These are phyloP conservation scores for Gorgonomyces haynaldii DNA, from an alignment of 192 early-diverging fungal species.

Conservation along the genomic window DNA sequence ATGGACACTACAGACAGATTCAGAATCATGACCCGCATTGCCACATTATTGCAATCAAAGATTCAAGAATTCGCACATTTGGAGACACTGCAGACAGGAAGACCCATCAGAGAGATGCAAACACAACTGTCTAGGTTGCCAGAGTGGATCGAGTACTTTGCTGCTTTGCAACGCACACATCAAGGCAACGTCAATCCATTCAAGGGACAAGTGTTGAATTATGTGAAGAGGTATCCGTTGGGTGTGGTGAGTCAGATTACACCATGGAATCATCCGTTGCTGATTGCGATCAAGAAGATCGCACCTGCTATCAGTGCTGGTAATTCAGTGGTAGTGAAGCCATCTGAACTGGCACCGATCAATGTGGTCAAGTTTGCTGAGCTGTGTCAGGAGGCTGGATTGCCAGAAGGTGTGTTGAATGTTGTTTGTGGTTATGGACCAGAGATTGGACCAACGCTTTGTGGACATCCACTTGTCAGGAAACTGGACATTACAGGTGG, in stretches of 20 bases:
- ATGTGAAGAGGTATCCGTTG: constrained; percentile 4
- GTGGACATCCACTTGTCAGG: constrained; percentile 41
- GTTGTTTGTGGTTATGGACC: constrained; percentile 39
- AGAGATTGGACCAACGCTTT: constrained; percentile 51
- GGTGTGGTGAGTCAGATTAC: constrained; percentile 21
- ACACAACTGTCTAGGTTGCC: constrained; percentile 7
- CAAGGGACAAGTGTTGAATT: constrained; percentile 9
- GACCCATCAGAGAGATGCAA: constrained; percentile 9
- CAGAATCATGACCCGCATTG: background rate
- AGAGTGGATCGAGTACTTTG: constrained; percentile 13
- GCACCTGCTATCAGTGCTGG: constrained; percentile 68
- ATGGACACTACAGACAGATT: background rate
- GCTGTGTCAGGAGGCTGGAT: constrained; percentile 22
- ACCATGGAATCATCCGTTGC: constrained; percentile 66
- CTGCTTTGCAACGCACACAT: constrained; percentile 3
- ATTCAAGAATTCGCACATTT: background rate
- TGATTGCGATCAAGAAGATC: constrained; percentile 70
- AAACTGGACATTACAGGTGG: constrained; percentile 66
- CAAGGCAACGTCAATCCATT: constrained; percentile 7
- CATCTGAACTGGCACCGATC: constrained; percentile 31
- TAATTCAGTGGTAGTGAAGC: constrained; percentile 63
- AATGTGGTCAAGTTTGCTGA: constrained; percentile 17
- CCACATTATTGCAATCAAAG: background rate
- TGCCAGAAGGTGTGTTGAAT: constrained; percentile 62
- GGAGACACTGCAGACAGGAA: constrained; percentile 10